Conservation (phyloP, 1,284 basidiomycete genomes). For the Moesziomyces antarcticus region DNA sequence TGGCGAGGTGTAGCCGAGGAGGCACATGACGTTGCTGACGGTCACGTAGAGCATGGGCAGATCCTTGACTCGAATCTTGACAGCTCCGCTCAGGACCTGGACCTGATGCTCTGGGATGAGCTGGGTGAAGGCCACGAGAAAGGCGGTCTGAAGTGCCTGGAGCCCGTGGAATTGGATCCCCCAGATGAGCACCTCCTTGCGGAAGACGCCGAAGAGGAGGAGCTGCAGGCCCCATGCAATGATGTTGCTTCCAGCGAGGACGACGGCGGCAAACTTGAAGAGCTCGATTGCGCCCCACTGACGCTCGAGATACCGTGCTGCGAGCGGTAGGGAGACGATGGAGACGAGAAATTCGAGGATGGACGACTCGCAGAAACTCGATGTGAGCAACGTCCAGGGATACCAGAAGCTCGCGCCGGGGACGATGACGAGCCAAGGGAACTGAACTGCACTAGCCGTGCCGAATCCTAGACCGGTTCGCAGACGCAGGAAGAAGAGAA, state of each 20-base stretch:
- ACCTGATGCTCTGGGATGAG: slow-evolving; percentile 97
- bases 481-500: slow-evolving; percentile 50
- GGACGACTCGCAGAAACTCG: slow-evolving; percentile 85
- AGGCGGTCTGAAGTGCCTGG: slow-evolving; percentile 87
- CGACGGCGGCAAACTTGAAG: slow-evolving; percentile 83
- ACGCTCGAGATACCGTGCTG: slow-evolving; percentile 88
- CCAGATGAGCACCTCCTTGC: slow-evolving; percentile 70
- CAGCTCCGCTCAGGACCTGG: slow-evolving; percentile 81
- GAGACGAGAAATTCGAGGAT: slow-evolving; percentile 85
- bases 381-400: slow-evolving; percentile 89
- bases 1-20: slow-evolving; percentile 89
- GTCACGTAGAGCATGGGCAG: slow-evolving; percentile 94
- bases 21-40: slow-evolving; percentile 85
- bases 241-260: slow-evolving; percentile 66
- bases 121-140: slow-evolving; percentile 96
- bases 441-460: slow-evolving; percentile 69
- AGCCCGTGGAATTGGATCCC: slow-evolving; percentile 90
- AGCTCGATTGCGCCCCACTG: slow-evolving; percentile 91
- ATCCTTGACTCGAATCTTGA: slow-evolving; percentile 90
- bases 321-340: slow-evolving; percentile 81
- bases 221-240: slow-evolving; percentile 61
- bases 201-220: slow-evolving; percentile 52
- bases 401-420: slow-evolving; percentile 85
- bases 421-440: slow-evolving; percentile 84
- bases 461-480: slow-evolving; percentile 57